Conservation (phyloP, 139 green algal genomes). For the Coelastrella sp. region DNA sequence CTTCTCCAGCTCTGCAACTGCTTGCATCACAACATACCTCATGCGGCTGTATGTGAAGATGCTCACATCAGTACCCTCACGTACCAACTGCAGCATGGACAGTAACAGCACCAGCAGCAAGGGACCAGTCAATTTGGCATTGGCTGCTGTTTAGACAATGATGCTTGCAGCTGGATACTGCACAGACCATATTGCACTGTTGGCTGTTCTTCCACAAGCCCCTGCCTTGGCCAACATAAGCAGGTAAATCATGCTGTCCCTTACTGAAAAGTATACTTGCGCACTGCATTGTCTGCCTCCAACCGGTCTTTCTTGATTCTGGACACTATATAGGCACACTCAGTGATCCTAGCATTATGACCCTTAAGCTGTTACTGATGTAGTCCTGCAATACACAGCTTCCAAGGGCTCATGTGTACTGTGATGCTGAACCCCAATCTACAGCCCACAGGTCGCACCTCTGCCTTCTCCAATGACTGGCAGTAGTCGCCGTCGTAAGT, state of each 20-base stretch:
- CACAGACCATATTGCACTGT: no score
- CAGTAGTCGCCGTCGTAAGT: slow-evolving; percentile 70
- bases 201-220: no score
- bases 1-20: slow-evolving; percentile 75
- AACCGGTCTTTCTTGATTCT: no score
- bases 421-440: no score
- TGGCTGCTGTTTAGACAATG: not conserved
- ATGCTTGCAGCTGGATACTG: not conserved
- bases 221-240: no score
- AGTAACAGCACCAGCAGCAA: not conserved
- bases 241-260: no score
- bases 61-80: slow-evolving; percentile 86
- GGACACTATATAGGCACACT: no score
- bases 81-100: slow-evolving; percentile 70
- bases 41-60: slow-evolving; percentile 98
- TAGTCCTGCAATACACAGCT: not conserved
- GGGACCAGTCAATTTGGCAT: no score
- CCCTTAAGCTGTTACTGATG: not conserved
- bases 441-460: slow-evolving; percentile 43
- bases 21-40: slow-evolving; percentile 92
- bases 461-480: slow-evolving; percentile 85
- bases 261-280: no score
- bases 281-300: no score
- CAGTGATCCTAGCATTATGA: not conserved
- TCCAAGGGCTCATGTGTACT: no score